Evolutionary conservation across 139 green algal genomes (phyloP), one percentile per base, ranked within the genome.

Genomic region (Eudorina sp.): DNA sequence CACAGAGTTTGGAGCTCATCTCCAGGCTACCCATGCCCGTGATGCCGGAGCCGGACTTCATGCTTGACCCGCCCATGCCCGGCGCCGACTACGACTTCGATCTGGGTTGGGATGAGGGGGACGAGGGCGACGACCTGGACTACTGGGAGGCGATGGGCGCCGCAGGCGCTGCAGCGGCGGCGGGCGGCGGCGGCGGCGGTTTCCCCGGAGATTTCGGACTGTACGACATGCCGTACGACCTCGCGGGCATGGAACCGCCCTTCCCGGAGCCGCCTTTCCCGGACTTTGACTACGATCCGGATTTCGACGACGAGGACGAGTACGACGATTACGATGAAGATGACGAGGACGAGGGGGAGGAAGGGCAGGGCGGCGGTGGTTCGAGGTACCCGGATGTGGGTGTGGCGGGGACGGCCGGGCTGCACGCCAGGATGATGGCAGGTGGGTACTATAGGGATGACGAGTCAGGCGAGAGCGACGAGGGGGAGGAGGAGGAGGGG

Each of bases 1-100:
- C 81, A 4, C 62, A 87, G 41, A 78, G 60, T 25, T 45, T 87
- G 64, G 81, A 87, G 1, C 45, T 87, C 16, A 87, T 87, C 18
- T 38, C 45, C 9, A n/a, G 64, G 18, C 45, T 87, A 64, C 81
- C 81, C 45, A 87, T 87, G 81, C 81, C 81, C 2, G 19, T 87
- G 62, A 69, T 68, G 21, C 81, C 81, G 2, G 81, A 87, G 5
- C 79, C 79, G 19, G 79, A 86, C 58, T 86, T 73, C 18, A 3
- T 48, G 60, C 60, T 51, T 41, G 60, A 86, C 1, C 60, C 41
- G 7, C 79, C 79, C 41, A 45, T 76, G 41, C 79, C 79, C 3
- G 60, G 70, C 23, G 45, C 81, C 0, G 81, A 68, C 11, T 87
- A 79, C 27, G 81, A 87, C 43, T 66, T 79, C 19, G 81, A 87